Percentiles rank a stretch among this genome's conserved stretches.
Conservation (phyloP, 805 yeast species). For the Starmera pachycereana region DNA sequence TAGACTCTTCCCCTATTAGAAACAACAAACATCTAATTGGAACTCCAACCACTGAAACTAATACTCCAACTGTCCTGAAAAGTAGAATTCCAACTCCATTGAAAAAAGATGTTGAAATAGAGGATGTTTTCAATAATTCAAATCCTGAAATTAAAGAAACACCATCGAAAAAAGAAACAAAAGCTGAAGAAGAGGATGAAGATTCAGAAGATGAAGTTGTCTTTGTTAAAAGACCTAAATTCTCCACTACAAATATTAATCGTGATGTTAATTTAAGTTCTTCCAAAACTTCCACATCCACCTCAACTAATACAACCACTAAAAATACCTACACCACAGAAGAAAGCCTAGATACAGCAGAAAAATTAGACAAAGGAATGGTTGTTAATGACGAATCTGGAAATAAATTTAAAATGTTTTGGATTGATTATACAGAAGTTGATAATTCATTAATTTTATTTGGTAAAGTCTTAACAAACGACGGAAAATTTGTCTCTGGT, state of each 20-base stretch:
- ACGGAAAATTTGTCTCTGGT: constrained; percentile 55
- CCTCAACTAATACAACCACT: constrained; percentile 1
- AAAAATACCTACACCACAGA: constrained; percentile 18
- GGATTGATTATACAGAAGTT: constrained; percentile 84
- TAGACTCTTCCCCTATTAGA: constrained; percentile 30
- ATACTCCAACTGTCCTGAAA: too few relatives aligned
- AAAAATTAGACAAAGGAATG: constrained; percentile 13
- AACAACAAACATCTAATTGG: constrained; percentile 2
- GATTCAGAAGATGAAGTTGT: constrained; percentile 52
- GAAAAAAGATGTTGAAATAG: too few relatives aligned
- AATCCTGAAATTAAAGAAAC: too few relatives aligned
- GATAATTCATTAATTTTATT: constrained; percentile 60
- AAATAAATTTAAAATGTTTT: constrained; percentile 60
- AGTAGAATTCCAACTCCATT: too few relatives aligned
- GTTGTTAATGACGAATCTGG: constrained; percentile 23
- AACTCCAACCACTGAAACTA: not conserved
- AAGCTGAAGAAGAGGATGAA: constrained; percentile 21
- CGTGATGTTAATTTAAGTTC: constrained; percentile 33
- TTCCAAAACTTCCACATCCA: not conserved
- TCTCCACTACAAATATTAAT: constrained; percentile 29
- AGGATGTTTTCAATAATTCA: too few relatives aligned
- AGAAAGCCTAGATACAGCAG: constrained; percentile 6
- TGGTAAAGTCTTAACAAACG: constrained; percentile 64
- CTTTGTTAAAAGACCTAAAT: constrained; percentile 41
- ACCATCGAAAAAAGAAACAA: too few relatives aligned